Conservation (phyloP, 2,329 filamentous ascomycete genomes). For the Pestalotiopsis sp. region DNA sequence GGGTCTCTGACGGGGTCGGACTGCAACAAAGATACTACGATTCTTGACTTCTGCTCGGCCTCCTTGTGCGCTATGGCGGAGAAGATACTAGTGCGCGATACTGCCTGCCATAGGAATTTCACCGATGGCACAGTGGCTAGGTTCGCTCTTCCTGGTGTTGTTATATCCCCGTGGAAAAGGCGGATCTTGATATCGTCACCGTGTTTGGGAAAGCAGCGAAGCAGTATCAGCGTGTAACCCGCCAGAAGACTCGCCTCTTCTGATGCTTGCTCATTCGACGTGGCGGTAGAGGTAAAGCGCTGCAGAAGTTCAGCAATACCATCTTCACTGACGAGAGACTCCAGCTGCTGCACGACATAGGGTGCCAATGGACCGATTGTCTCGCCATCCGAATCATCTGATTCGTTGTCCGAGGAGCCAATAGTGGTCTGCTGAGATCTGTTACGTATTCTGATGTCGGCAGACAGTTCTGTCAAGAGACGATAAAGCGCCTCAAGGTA, state of each 20-base stretch:
- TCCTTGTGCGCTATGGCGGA: conserved; percentile 30
- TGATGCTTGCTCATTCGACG: conserved; percentile 35
- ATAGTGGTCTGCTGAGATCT: conserved; percentile 30
- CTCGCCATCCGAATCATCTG: conserved; percentile 29
- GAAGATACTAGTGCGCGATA: conserved; percentile 44
- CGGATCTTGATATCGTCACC: conserved; percentile 94
- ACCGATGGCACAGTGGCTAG: conserved; percentile 61
- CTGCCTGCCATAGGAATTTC: conserved; percentile 79
- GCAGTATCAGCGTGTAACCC: conserved; percentile 80
- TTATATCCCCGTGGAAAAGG: conserved; percentile 75
- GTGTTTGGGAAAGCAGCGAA: conserved; percentile 79
- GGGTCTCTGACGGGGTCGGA: conserved; percentile 45
- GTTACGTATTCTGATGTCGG: conserved; percentile 48
- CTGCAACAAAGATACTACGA: conserved; percentile 26
- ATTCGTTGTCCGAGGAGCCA: conserved; percentile 40
- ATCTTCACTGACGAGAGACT: conserved; percentile 71
- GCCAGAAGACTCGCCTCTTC: conserved; percentile 73
- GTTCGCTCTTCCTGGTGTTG: conserved; percentile 33
- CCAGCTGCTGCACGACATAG: conserved; percentile 66
- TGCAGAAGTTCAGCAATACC: conserved; percentile 66
- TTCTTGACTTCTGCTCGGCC: conserved; percentile 25
- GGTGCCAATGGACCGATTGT: conserved; percentile 38
- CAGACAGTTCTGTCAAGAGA: conserved; percentile 52
- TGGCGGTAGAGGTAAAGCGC: conserved; percentile 37
- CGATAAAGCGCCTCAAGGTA: conserved; percentile 54